These are phyloP conservation scores for Cyclotella sp. DNA, from an alignment of 108 stramenopile genomes.

Conservation along the genomic window DNA sequence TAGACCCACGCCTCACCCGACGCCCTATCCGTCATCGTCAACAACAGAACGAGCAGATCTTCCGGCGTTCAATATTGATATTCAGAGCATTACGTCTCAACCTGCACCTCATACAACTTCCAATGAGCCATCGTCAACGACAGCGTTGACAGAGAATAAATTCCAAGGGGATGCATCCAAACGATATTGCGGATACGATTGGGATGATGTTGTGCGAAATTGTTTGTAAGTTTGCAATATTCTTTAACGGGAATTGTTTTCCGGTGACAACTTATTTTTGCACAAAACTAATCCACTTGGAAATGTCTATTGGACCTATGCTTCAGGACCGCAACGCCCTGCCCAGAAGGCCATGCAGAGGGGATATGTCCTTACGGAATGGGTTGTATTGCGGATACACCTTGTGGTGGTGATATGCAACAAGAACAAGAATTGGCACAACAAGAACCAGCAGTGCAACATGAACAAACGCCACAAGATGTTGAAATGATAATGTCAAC, in stretches of 20 bases:
- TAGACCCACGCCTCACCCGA: neutral
- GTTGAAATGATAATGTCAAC: neutral
- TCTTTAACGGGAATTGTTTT: neutral
- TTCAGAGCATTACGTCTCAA: neutral
- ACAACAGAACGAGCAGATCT: neutral
- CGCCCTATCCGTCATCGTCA: neutral
- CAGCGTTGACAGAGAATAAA: constrained; percentile 7
- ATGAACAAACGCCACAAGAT: neutral
- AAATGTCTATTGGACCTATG: neutral
- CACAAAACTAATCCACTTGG: neutral
- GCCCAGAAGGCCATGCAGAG: constrained; percentile 12
- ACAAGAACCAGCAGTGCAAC: constrained; percentile 2
- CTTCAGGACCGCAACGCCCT: constrained; percentile 2
- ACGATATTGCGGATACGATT: constrained; percentile 12
- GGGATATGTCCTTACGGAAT: constrained; percentile 4
- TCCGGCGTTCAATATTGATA: neutral
- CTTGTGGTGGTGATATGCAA: neutral
- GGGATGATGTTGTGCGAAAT: neutral
- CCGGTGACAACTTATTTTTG: neutral
- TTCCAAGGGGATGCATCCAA: constrained; percentile 8
- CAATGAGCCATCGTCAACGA: neutral
- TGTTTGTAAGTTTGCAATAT: constrained; percentile 4
- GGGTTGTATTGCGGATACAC: constrained; percentile 10
- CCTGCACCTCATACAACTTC: neutral
- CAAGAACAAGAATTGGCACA: neutral